Evolutionary conservation across 148 eudicot species (phyloP), one percentile per base, ranked within the genome.

Genomic region (Vaccinium macrocarpon): DNA sequence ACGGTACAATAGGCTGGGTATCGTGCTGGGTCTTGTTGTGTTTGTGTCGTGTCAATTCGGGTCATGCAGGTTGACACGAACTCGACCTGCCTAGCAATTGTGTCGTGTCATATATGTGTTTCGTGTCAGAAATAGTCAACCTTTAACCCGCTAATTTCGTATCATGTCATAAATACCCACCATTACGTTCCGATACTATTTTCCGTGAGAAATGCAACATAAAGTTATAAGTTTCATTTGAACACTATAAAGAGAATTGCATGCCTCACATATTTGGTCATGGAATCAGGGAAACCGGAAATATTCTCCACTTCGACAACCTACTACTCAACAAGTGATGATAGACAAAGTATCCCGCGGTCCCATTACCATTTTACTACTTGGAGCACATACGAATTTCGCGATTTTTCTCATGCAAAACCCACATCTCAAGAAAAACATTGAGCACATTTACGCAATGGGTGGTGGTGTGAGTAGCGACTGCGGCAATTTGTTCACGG

Each of bases 381-480:
- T 86, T 4, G 99, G 97, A 82, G 87, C 93, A 21, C 93, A 90
- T 16, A 96, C 99, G 13, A 96, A 96, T 84, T 88, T 96, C n/a
- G 98, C 91, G 0, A 79, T 96, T 38, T 96, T 96, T 78, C 91
- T 96, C 1, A 94, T 96, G 95, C 88, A 78, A 23, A 89, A 96
- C 88, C 97, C 97, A 11, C 91, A 91, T 56, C 83, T 96, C 19
- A 96, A 92, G 97, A 92, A 92, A 86, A 93, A 96, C 81, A 88
- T 96, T 14, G 83, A 94, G 86, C 99, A 93, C 78, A 84, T 96
- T 23, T 96, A 92, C 61, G 42, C 91, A 2, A 96, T 95, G 95
- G 99, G 98, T 21, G 99, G 98, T 55, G 92, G 98, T 61, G 91
- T 96, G 83, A 89, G 98, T 86, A 92, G 95, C 10, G 90, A 92